Percentiles rank a stretch among this genome's conserved stretches.
Conservation (phyloP, 371 early-diverging fungal genomes). For the Furculomyces boomerangus region DNA sequence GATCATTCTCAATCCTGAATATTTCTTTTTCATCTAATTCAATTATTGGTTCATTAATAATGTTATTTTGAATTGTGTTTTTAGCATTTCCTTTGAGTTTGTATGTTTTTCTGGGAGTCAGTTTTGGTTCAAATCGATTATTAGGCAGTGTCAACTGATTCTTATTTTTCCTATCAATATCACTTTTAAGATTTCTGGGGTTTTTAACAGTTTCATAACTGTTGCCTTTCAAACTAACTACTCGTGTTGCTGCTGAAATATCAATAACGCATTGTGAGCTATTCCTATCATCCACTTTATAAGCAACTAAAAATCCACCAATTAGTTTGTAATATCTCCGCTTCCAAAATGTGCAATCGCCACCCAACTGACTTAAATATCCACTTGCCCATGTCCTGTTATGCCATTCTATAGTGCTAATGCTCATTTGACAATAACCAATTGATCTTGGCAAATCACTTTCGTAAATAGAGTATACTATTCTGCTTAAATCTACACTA, state of each 20-base stretch:
- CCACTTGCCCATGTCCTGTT: conserved; percentile 24
- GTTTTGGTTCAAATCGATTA: not conserved
- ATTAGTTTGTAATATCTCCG: conserved; percentile 25
- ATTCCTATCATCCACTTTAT: conserved; percentile 16
- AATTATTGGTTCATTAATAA: too few species aligned
- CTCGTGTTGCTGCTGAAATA: conserved; percentile 16
- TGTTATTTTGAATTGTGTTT: too few species aligned
- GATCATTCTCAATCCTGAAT: too few species aligned
- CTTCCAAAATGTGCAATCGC: conserved; percentile 28
- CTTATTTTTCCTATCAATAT: too few species aligned
- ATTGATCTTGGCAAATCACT: conserved; percentile 19
- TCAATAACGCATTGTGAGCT: conserved; percentile 22
- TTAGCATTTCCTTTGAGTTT: not conserved
- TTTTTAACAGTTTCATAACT: too few species aligned
- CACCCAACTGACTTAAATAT: conserved; percentile 27
- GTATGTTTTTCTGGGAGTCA: not conserved
- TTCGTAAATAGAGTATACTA: not conserved
- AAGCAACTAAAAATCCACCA: conserved; percentile 25
- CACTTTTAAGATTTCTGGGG: too few species aligned
- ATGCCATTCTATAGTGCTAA: conserved; percentile 25
- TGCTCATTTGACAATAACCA: conserved; percentile 19
- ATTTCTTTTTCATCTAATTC: too few species aligned
- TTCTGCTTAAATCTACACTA: not conserved
- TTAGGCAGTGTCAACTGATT: not conserved
- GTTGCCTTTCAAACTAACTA: conserved; percentile 19